Percentiles rank a stretch among this genome's conserved stretches.
phyloP scores from a whole-genome alignment of 2,329 filamentous ascomycete genomes.

The Pseudogymnoascus sp. region DNA sequence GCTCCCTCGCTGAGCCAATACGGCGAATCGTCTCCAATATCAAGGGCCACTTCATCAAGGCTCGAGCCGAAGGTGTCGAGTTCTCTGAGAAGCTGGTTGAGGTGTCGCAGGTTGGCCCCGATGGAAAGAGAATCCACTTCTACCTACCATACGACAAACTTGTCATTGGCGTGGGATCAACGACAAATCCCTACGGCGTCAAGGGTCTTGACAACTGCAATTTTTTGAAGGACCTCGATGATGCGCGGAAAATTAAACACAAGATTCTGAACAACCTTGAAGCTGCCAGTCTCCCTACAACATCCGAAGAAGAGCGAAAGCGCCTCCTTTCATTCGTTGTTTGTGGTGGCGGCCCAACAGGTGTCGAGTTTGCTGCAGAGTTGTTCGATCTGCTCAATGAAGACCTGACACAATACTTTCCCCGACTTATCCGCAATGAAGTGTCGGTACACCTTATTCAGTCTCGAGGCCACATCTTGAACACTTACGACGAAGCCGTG shows the following conservation, averaged over 20 bases:
- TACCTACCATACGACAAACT: constrained; percentile 98
- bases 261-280: constrained; percentile 85
- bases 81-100: constrained; percentile 90
- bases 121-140: constrained; percentile 70
- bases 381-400: constrained; percentile 95
- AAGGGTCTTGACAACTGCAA: constrained; percentile 89
- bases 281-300: constrained; percentile 85
- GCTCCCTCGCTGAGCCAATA: constrained; percentile 88
- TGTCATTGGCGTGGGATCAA: constrained; percentile 83
- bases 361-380: constrained; percentile 95
- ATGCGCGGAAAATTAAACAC: constrained; percentile 84
- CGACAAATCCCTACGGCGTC: constrained; percentile 91
- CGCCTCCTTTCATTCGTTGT: constrained; percentile 92
- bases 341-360: constrained; percentile 89
- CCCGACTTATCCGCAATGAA: constrained; percentile 85
- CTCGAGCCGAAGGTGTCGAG: constrained; percentile 78
- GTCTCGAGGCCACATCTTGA: constrained; percentile 87
- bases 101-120: constrained; percentile 62
- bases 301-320: constrained; percentile 75
- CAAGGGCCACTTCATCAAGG: constrained; percentile 83
- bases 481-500: constrained; percentile 94
- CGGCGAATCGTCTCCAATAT: constrained; percentile 72
- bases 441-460: constrained; percentile 97
- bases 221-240: constrained; percentile 91
- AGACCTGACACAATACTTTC: constrained; percentile 76